Evolutionary conservation across 2,329 filamentous ascomycete genomes (phyloP).

Genomic region (Fusarium odoratissimum): DNA sequence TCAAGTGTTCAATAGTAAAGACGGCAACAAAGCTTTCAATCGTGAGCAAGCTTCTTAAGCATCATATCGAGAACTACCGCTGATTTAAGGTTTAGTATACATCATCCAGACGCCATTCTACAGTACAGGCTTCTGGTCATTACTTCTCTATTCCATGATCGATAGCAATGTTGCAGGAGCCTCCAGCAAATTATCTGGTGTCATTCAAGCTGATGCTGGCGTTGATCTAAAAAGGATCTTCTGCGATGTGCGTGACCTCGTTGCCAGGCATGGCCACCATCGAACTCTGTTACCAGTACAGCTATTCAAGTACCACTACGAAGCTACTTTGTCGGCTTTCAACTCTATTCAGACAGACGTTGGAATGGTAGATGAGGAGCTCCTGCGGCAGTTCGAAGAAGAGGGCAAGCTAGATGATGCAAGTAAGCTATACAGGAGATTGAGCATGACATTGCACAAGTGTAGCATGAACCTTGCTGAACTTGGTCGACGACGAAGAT

Average conservation of each 20-base stretch:
- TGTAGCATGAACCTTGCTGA: neutral
- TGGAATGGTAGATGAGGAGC: neutral
- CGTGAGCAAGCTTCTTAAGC: neutral
- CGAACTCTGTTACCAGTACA: rapidly evolving
- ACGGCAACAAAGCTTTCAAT: rapidly evolving
- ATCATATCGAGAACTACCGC: rapidly evolving
- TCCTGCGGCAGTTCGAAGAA: rapidly evolving
- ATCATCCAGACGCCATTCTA: neutral
- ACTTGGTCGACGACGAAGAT: neutral
- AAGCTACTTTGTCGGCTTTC: rapidly evolving
- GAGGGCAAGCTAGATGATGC: neutral
- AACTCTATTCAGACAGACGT: rapidly evolving
- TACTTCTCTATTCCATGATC: neutral
- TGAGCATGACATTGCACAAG: neutral
- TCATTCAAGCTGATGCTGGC: neutral
- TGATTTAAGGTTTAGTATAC: rapidly evolving
- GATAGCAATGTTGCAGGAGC: rapidly evolving
- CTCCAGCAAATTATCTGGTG: rapidly evolving
- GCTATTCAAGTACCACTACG: neutral
- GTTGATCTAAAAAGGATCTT: rapidly evolving
- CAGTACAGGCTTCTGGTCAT: neutral
- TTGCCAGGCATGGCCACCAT: neutral
- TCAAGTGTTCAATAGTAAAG: neutral
- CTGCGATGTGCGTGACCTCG: rapidly evolving
- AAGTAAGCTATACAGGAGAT: rapidly evolving